phyloP scores from a whole-genome alignment of 495 filamentous ascomycete genomes.

The Tuber melanosporum region DNA sequence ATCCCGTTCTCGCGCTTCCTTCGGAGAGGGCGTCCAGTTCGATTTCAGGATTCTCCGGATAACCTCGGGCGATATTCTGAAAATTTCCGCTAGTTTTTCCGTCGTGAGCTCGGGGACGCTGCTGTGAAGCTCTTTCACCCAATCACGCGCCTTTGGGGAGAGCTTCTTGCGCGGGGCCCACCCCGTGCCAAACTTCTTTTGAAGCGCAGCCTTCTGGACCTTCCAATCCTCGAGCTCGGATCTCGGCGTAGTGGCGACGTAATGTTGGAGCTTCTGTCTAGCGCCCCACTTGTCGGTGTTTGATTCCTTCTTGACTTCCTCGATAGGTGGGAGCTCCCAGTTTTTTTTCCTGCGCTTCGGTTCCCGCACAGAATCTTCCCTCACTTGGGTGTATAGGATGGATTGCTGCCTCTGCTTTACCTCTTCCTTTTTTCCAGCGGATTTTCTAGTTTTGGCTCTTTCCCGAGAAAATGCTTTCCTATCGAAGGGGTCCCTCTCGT shows the following conservation, averaged over 20 bases:
- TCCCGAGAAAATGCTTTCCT: neutral
- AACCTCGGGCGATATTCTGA: conserved; percentile 76
- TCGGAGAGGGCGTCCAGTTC: conserved; percentile 72
- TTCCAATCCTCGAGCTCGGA: conserved; percentile 54
- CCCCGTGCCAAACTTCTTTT: conserved; percentile 62
- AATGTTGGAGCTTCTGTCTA: conserved; percentile 16
- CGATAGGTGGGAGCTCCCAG: conserved; percentile 19
- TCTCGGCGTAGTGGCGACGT: conserved; percentile 12
- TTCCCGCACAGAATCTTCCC: neutral
- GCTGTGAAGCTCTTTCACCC: conserved; percentile 70
- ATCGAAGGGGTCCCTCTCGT: neutral
- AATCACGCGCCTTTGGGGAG: conserved; percentile 82
- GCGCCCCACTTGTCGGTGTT: conserved; percentile 7
- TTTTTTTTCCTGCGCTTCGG: neutral
- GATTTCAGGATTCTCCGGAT: conserved; percentile 78
- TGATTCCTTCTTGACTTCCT: neutral
- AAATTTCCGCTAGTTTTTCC: conserved; percentile 64
- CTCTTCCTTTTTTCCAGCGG: neutral
- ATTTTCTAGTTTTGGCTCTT: neutral
- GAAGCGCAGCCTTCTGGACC: conserved; percentile 60
- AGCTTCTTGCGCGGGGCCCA: conserved; percentile 81
- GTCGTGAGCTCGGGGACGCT: conserved; percentile 76
- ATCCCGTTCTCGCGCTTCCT: conserved; percentile 51
- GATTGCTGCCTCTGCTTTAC: neutral
- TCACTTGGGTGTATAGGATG: neutral